Evolutionary conservation across 2,329 filamentous ascomycete species (phyloP).

Genomic region (Monilinia polystroma): DNA sequence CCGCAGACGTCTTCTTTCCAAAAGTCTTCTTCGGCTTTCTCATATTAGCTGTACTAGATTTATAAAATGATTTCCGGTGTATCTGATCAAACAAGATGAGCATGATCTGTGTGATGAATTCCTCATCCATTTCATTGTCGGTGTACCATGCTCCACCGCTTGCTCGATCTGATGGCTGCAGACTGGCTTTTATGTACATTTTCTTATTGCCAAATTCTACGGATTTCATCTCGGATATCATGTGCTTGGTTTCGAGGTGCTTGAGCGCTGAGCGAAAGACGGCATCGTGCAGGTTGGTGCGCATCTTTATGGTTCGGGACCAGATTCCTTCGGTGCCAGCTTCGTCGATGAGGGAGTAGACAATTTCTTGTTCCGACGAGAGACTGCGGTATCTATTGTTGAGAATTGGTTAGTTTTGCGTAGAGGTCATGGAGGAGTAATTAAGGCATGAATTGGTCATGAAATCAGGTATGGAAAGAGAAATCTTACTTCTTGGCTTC

Average conservation of each 20-base stretch:
- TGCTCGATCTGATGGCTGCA: constrained; percentile 83
- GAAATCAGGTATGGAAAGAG: neutral
- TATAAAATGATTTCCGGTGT: constrained; percentile 68
- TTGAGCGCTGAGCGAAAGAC: constrained; percentile 80
- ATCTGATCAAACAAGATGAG: constrained; percentile 72
- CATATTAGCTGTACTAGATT: constrained; percentile 44
- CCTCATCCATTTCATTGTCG: constrained; percentile 83
- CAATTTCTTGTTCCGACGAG: constrained; percentile 74
- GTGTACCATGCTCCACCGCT: constrained; percentile 95
- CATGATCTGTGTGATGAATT: constrained; percentile 77
- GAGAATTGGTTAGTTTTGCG: neutral
- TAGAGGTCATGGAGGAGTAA: neutral
- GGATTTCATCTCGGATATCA: constrained; percentile 87
- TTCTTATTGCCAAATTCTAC: constrained; percentile 89
- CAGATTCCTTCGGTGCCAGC: constrained; percentile 84
- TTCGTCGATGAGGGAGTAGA: constrained; percentile 87
- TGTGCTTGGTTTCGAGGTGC: constrained; percentile 74
- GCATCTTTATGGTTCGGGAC: constrained; percentile 79
- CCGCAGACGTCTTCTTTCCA: constrained; percentile 47
- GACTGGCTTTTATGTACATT: constrained; percentile 89
- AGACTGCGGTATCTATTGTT: constrained; percentile 56
- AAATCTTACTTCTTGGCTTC: constrained; percentile 61
- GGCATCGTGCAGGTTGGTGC: constrained; percentile 79
- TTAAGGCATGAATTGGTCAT: too few species aligned
- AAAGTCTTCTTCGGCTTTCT: constrained; percentile 56